Evolutionary conservation across 192 early-diverging fungal species (phyloP).

Genomic region (Backusella psychrophila): DNA sequence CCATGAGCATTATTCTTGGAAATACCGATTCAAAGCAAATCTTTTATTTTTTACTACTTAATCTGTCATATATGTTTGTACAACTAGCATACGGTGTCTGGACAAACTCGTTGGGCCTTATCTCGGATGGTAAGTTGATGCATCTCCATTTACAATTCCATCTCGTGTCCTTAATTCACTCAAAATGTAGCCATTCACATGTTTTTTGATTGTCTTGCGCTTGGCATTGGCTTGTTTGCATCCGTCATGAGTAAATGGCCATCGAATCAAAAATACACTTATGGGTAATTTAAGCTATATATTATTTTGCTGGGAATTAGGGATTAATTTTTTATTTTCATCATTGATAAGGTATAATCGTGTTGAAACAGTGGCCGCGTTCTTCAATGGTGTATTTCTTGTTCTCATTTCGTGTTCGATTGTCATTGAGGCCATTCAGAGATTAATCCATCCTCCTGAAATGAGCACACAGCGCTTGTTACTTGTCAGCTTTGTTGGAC

Average conservation of each 20-base stretch:
- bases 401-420: slow-evolving; percentile 88
- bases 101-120: slow-evolving; percentile 86
- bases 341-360: slow-evolving; percentile 68
- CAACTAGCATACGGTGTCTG: slow-evolving; percentile 79
- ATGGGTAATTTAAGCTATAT: slow-evolving; percentile 45
- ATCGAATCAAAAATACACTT: slow-evolving; percentile 73
- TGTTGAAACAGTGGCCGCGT: slow-evolving; percentile 91
- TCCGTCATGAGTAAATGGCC: slow-evolving; percentile 92
- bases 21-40: slow-evolving; percentile 86
- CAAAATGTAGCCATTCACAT: slow-evolving; percentile 82
- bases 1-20: slow-evolving; percentile 53
- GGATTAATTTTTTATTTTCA: not conserved
- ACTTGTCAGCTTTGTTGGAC: slow-evolving; percentile 84
- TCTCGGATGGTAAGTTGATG: slow-evolving; percentile 70
- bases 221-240: slow-evolving; percentile 85
- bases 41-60: slow-evolving; percentile 90
- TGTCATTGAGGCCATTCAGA: slow-evolving; percentile 87
- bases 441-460: slow-evolving; percentile 81
- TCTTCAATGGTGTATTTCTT: slow-evolving; percentile 90
- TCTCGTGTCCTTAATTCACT: not conserved
- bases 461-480: slow-evolving; percentile 85
- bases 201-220: slow-evolving; percentile 94
- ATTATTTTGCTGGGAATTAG: not conserved
- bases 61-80: slow-evolving; percentile 90
- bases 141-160: too few species aligned